These are phyloP conservation scores for Populus deltoides DNA, from an alignment of 345 rosid genomes.

Conservation along the genomic window DNA sequence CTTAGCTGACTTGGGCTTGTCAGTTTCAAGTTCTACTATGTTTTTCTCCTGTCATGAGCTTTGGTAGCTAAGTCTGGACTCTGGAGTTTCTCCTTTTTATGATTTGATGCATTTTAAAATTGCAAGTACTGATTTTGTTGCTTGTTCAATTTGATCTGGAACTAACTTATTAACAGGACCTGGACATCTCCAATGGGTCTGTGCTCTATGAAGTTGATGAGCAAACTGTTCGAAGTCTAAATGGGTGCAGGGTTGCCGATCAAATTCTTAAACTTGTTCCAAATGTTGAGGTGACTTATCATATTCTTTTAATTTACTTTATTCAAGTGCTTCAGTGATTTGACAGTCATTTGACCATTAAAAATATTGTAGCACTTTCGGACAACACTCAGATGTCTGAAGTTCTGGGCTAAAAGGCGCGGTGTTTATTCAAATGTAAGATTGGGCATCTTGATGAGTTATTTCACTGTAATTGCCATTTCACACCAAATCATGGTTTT, in stretches of 20 bases:
- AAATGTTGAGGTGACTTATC: conserved; percentile 9
- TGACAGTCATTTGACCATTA: conserved; percentile 3
- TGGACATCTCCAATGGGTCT: conserved; percentile 24
- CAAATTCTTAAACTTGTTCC: conserved; percentile 31
- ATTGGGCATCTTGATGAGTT: conserved; percentile 5
- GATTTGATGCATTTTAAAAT: neutral
- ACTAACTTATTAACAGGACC: conserved; percentile 14
- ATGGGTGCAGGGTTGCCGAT: conserved; percentile 35
- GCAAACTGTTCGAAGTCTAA: conserved; percentile 30
- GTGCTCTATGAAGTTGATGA: conserved; percentile 21
- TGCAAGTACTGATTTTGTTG: neutral
- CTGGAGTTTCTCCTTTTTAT: neutral
- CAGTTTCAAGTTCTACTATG: neutral
- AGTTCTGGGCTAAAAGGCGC: conserved; percentile 71
- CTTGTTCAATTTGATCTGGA: neutral
- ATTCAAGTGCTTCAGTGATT: neutral
- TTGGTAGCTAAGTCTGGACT: neutral
- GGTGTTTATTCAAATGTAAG: conserved; percentile 78
- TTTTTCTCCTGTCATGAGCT: neutral
- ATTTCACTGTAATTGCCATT: neutral
- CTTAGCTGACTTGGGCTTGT: neutral
- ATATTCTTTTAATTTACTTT: neutral
- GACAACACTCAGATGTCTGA: conserved; percentile 58
- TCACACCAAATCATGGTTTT: neutral
- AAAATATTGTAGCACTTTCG: conserved; percentile 51